Evolutionary conservation across 2,329 filamentous ascomycete species (phyloP), one percentile per base, ranked within the genome.

Genomic region (Dactylellina sp.): DNA sequence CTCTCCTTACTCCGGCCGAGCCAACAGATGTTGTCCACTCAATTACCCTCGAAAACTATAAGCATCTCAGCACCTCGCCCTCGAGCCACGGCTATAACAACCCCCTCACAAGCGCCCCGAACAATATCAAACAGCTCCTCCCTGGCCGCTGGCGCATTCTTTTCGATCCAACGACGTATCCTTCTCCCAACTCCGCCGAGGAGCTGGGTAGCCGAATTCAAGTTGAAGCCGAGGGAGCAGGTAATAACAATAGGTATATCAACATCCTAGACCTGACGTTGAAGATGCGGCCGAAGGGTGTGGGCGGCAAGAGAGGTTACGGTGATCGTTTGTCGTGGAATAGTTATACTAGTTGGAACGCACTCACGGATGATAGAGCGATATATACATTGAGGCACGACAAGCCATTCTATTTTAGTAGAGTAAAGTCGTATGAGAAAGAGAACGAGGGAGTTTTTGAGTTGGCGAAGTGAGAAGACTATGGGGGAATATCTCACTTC

Each of bases 261-360:
- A 97, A 95, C 80, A 87, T 89, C 49, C 89, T 98, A 87, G 89
- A 94, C 71, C 81, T 99, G 28, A 84, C 86, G 4, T 80, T 98
- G 28, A 87, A 87, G 0, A 88, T 75, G 71, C 52, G 71, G 18
- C 71, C 71, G 57, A 75, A 53, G 39, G 71, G 85, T 76, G 87
- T 89, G 0, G 86, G 87, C 11, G 79, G 80, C 28, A 78, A 79
- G 5, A 86, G 85, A 76, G 86, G 85, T 0, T 81, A 81, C 28
- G 97, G 96, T 79, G 97, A 94, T 75, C 97, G 96, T 82, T 82
- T 99, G 56, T 83, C 84, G 0, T 99, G 95, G 94, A 90, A 90
- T 78, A 90, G 91, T 0, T 97, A 93, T 80, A 96, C 92, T 87
- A 94, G 89, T 82, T 94, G 96, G 80, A 96, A 98, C 80, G 86